Evolutionary conservation across 805 yeast genomes (phyloP).

Genomic region (Cyberlindnera mycetangii): DNA sequence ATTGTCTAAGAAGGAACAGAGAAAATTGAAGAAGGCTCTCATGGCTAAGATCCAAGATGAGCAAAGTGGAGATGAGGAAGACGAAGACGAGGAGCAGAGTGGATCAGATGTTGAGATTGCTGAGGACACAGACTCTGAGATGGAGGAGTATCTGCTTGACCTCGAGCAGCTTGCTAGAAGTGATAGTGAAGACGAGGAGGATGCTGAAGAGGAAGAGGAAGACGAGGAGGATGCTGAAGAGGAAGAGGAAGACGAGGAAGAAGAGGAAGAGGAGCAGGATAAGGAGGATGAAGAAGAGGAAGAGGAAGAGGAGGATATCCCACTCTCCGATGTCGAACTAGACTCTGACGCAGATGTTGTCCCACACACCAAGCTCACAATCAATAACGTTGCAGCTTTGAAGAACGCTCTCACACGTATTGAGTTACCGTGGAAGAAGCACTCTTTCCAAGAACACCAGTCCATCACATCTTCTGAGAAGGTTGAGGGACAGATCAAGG

Average conservation of each 20-base stretch:
- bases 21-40: slow-evolving; percentile 50
- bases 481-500: slow-evolving; percentile 68
- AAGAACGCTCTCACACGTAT: slow-evolving; percentile 66
- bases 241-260: slow-evolving; percentile 31
- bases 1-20: slow-evolving; percentile 61
- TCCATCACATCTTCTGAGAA: slow-evolving; percentile 57
- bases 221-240: slow-evolving; percentile 6
- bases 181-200: slow-evolving; percentile 40
- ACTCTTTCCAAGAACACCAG: slow-evolving; percentile 83
- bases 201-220: slow-evolving; percentile 34
- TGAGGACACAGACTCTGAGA: slow-evolving; percentile 43
- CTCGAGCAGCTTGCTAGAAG: slow-evolving; percentile 54
- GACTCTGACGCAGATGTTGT: slow-evolving; percentile 95
- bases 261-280: slow-evolving; percentile 40
- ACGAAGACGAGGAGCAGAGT: slow-evolving; percentile 25
- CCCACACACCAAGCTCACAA: slow-evolving; percentile 85
- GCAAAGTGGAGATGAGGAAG: slow-evolving; percentile 24
- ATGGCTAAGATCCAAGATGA: slow-evolving; percentile 22
- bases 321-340: slow-evolving; percentile 86
- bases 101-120: slow-evolving; percentile 36
- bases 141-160: slow-evolving; percentile 45
- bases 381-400: slow-evolving; percentile 84
- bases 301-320: slow-evolving; percentile 77
- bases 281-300: slow-evolving; percentile 56
- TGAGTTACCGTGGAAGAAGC: slow-evolving; percentile 54